phyloP scores from a whole-genome alignment of 441 rosid species.

The Adansonia grandidieri region DNA sequence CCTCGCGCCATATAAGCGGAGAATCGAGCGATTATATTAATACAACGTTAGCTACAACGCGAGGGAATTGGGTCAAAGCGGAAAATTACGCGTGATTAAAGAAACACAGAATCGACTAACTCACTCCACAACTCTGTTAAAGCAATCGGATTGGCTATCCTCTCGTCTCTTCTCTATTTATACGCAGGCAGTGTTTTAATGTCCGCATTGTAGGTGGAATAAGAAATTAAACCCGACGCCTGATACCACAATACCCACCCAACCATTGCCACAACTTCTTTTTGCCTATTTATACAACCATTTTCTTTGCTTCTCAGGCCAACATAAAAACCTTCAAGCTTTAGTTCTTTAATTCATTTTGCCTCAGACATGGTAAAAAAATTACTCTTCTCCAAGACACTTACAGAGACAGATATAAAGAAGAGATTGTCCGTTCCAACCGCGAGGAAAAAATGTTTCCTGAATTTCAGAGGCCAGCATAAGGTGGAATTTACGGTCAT shows the following conservation, averaged over 20 bases:
- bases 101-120: background rate
- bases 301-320: background rate
- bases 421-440: constrained; percentile 14
- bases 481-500: background rate
- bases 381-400: background rate
- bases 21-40: background rate
- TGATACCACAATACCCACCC: background rate
- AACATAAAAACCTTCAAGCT: background rate
- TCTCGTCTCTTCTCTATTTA: background rate
- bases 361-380: background rate
- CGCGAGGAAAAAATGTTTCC: background rate
- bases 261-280: background rate
- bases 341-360: background rate
- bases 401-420: background rate
- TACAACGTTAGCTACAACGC: no score
- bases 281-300: background rate
- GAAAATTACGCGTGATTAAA: background rate
- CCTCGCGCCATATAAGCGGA: background rate
- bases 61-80: no score
- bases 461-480: background rate
- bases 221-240: no score
- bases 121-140: background rate
- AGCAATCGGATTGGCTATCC: no score
- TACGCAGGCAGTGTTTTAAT: background rate
- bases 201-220: no score